Conservation (phyloP, 805 yeast genomes). For the Hemisphaericaspora nanyangensis region DNA sequence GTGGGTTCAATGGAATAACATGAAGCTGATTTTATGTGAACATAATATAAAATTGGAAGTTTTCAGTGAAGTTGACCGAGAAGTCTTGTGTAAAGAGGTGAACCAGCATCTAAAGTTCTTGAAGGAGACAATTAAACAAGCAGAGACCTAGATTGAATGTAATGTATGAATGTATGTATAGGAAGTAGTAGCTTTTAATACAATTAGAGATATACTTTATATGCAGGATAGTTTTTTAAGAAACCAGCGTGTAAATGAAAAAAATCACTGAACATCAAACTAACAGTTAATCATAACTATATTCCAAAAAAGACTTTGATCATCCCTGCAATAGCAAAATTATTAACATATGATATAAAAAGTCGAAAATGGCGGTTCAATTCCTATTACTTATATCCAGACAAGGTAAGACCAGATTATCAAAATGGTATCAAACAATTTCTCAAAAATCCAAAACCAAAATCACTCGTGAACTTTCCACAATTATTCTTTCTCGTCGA, state of each 20-base stretch:
- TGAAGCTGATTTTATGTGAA: constrained; percentile 54
- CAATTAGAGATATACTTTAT: too few relatives aligned
- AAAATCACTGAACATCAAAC: neutral
- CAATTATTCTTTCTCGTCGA: constrained; percentile 77
- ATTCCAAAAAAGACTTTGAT: too few relatives aligned
- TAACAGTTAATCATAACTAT: neutral
- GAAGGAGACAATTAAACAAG: constrained; percentile 15
- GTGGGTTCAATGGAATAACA: constrained; percentile 53
- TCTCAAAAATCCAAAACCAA: constrained; percentile 83
- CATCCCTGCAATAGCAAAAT: too few relatives aligned
- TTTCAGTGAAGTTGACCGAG: constrained; percentile 38
- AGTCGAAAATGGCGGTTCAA: constrained; percentile 60
- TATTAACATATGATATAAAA: too few relatives aligned
- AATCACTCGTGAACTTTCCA: constrained; percentile 80
- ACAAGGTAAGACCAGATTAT: constrained; percentile 90
- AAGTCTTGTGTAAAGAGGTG: constrained; percentile 50
- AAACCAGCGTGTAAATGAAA: neutral
- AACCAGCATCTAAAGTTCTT: constrained; percentile 42
- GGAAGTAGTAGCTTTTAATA: too few relatives aligned
- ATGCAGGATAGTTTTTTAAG: too few relatives aligned
- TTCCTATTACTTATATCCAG: constrained; percentile 81
- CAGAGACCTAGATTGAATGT: neutral
- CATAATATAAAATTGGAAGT: constrained; percentile 41
- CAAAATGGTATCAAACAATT: constrained; percentile 88
- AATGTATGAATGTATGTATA: neutral